These are phyloP conservation scores for Rhizopogon rudus DNA, from an alignment of 768 basidiomycete genomes.

Conservation along the genomic window DNA sequence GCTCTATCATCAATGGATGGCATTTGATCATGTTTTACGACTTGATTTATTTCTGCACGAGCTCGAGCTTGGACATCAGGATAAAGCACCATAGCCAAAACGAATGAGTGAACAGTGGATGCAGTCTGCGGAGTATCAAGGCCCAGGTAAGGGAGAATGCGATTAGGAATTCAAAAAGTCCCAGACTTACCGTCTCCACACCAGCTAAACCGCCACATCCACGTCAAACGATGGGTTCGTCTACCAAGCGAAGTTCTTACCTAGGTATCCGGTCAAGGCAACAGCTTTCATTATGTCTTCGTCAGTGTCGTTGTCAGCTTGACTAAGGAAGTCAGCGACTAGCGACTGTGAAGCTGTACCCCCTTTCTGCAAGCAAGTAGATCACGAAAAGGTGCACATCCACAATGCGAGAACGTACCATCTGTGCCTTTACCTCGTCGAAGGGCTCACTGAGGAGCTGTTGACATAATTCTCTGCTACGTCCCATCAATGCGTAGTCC, in stretches of 20 bases:
- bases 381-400: background rate
- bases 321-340: background rate
- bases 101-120: conserved; percentile 17
- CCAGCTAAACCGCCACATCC: background rate
- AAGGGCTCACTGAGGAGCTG: background rate
- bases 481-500: background rate
- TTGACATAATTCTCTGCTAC: background rate
- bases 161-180: background rate
- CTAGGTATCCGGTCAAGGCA: background rate
- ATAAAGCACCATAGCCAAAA: conserved; percentile 24
- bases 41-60: conserved; percentile 24
- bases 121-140: conserved; percentile 8
- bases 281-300: background rate
- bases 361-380: background rate
- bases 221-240: background rate
- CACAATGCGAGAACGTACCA: background rate
- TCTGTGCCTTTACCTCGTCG: background rate
- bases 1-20: conserved; percentile 11
- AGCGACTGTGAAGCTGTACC: background rate
- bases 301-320: background rate
- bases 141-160: background rate
- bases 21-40: conserved; percentile 10
- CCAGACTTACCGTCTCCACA: conserved; percentile 1
- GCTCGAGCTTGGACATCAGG: conserved; percentile 23
- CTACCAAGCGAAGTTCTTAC: background rate